Percentiles rank a stretch among this genome's conserved stretches.
phyloP scores from a whole-genome alignment of 2,329 filamentous ascomycete genomes.

The Anisogramma anomala region DNA sequence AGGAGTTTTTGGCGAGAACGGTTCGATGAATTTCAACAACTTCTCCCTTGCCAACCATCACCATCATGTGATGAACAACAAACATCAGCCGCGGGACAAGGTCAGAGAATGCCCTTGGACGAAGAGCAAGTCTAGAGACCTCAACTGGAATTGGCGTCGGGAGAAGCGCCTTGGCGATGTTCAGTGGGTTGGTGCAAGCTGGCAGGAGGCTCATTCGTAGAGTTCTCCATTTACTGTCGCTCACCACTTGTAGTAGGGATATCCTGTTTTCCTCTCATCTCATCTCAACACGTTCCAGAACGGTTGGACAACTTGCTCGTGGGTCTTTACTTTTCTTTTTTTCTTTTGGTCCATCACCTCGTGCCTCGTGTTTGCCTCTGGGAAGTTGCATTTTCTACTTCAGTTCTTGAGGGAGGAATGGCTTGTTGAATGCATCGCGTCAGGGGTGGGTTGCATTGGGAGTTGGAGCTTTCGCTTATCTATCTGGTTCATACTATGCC shows the following conservation, averaged over 20 bases:
- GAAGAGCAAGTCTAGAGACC: conserved; percentile 42
- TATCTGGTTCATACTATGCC: conserved; percentile 21
- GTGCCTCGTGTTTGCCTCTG: conserved; percentile 14
- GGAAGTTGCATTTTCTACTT: conserved; percentile 16
- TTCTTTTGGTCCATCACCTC: conserved; percentile 18
- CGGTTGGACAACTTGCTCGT: conserved; percentile 10
- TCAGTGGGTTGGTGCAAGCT: conserved; percentile 85
- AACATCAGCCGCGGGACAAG: conserved; percentile 32
- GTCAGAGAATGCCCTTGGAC: conserved; percentile 44
- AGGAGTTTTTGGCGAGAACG: conserved; percentile 37
- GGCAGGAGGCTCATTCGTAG: conserved; percentile 48
- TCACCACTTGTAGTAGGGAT: conserved; percentile 52
- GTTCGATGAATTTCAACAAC: conserved; percentile 18
- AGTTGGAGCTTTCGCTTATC: conserved; percentile 18
- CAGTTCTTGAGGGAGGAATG: conserved; percentile 14
- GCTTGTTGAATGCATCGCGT: conserved; percentile 14
- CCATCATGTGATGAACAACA: conserved; percentile 24
- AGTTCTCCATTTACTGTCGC: conserved; percentile 21
- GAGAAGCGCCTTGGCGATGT: conserved; percentile 59
- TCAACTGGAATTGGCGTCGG: conserved; percentile 46
- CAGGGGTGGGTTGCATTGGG: conserved; percentile 14
- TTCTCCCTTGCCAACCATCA: conserved; percentile 15
- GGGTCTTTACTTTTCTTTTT: too few relatives aligned
- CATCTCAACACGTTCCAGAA: conserved; percentile 4
- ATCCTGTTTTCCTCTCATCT: conserved; percentile 20